Conservation (phyloP, 768 basidiomycete species). For the Boletellus emodensis region DNA sequence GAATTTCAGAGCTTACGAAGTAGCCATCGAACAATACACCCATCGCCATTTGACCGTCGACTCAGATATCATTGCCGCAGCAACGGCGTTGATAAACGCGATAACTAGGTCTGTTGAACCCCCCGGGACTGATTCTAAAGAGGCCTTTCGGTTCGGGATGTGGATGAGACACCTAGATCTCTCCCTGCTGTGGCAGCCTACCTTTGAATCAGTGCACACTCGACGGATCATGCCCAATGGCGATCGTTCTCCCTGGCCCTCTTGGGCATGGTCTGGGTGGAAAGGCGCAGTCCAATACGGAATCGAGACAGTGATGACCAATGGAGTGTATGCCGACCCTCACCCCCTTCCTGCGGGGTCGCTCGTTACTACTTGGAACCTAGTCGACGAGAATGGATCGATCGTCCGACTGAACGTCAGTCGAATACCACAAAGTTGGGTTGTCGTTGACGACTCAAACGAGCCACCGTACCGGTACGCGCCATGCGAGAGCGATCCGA, state of each 20-base stretch:
- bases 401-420: conserved; percentile 13
- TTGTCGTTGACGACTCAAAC: not conserved
- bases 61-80: conserved; percentile 14
- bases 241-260: conserved; percentile 11
- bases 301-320: not conserved
- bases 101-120: not conserved
- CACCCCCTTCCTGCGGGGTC: conserved; percentile 14
- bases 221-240: conserved; percentile 4
- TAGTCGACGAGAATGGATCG: conserved; percentile 10
- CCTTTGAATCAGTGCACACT: not conserved
- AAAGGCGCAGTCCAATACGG: conserved; percentile 16
- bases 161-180: conserved; percentile 11
- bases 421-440: not conserved
- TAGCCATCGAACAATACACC: conserved; percentile 10
- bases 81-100: conserved; percentile 7
- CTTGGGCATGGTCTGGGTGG: conserved; percentile 28
- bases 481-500: not conserved
- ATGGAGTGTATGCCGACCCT: not conserved
- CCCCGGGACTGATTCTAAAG: not conserved
- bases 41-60: conserved; percentile 9
- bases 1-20: conserved; percentile 3
- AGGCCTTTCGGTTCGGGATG: conserved; percentile 13
- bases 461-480: conserved; percentile 1
- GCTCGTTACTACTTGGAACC: conserved; percentile 15
- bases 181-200: conserved; percentile 24